phyloP scores from a whole-genome alignment of 1,284 basidiomycete species.

The Ganoderma lucidum region DNA sequence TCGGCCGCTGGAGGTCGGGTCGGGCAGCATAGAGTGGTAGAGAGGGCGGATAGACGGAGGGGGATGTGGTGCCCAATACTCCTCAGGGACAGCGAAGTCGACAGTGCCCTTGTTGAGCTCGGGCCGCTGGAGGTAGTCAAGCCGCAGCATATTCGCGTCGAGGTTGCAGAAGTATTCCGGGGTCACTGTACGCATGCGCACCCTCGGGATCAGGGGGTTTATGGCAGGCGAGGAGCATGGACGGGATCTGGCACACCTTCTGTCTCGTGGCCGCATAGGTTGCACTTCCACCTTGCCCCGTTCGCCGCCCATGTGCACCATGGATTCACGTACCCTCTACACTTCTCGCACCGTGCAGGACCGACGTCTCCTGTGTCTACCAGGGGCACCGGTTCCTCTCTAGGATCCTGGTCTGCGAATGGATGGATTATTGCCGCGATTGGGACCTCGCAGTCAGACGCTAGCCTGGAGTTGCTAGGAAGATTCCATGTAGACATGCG shows the following conservation, averaged over 20 bases:
- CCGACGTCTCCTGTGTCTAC: slow-evolving; percentile 74
- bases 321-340: slow-evolving; percentile 94
- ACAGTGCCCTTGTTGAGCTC: slow-evolving; percentile 94
- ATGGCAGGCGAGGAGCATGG: slow-evolving; percentile 5
- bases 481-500: slow-evolving; percentile 78
- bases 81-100: slow-evolving; percentile 87
- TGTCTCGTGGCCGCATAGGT: slow-evolving; percentile 87
- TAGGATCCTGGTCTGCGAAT: slow-evolving; percentile 84
- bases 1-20: slow-evolving; percentile 53
- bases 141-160: slow-evolving; percentile 80
- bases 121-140: slow-evolving; percentile 86
- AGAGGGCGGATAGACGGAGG: slow-evolving; percentile 59
- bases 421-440: slow-evolving; percentile 91
- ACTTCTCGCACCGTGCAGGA: slow-evolving; percentile 87
- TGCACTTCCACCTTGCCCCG: slow-evolving; percentile 92
- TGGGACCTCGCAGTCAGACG: slow-evolving; percentile 86
- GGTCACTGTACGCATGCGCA: slow-evolving; percentile 57
- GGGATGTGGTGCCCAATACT: slow-evolving; percentile 89
- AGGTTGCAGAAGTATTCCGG: slow-evolving; percentile 90
- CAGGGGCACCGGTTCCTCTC: slow-evolving; percentile 85
- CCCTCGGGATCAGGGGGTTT: slow-evolving; percentile 5
- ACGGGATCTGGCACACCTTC: slow-evolving; percentile 64
- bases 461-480: slow-evolving; percentile 84
- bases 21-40: slow-evolving; percentile 57
- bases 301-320: slow-evolving; percentile 92